Base-by-base conservation (phyloP, 1,284 basidiomycete genomes). In the Ustilago vetiveriae region DNA sequence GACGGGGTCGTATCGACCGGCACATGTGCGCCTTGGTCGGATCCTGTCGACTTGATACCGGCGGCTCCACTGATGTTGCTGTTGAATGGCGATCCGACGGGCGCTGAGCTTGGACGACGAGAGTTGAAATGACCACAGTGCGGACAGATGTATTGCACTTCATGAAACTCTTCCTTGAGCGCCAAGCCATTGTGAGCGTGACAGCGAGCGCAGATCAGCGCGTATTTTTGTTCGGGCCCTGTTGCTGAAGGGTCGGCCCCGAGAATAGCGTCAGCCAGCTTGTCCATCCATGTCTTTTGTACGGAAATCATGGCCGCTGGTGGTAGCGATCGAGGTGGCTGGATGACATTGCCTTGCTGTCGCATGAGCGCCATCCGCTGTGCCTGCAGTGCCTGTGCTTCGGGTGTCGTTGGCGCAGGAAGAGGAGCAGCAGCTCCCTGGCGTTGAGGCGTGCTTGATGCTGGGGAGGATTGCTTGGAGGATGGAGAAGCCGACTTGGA, bases 171-270 rank as follows among this genome's bases (percentile, higher is more conserved):
- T 59, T 88, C 89, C 82, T 93, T 91, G 63, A 90, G 90, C 4
- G 95, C 91, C 9, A 99, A 86, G 0, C 95, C 95, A 76, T 98
- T 98, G 83, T 98, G 95, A 14, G 88, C 84, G 79, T 92, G 95
- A 82, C 95, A 98, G 72, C 90, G 89, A 59, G 89, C 88, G 83
- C 95, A 99, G 37, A 99, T 96, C 53, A 98, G 86, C 1, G 95
- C 96, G 76, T 94, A 98, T 53, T 78, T 75, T 59, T 82, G 84
- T 57, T 82, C 79, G 16, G 82, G 80, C 14, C 68, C 72, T 2
- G 81, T 76, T 21, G 82, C 77, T 22, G 66, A 41, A 5, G 84
- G 83, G 30, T 82, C 78, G 13, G 80, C 79, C 30, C 83, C 83
- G 14, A 84, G 71, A 22, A 84, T 72, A 30, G 80, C 79, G 41